These are phyloP conservation scores for Monilinia vaccinii-corymbosi DNA, from an alignment of 2,329 filamentous ascomycete genomes.

Conservation along the genomic window DNA sequence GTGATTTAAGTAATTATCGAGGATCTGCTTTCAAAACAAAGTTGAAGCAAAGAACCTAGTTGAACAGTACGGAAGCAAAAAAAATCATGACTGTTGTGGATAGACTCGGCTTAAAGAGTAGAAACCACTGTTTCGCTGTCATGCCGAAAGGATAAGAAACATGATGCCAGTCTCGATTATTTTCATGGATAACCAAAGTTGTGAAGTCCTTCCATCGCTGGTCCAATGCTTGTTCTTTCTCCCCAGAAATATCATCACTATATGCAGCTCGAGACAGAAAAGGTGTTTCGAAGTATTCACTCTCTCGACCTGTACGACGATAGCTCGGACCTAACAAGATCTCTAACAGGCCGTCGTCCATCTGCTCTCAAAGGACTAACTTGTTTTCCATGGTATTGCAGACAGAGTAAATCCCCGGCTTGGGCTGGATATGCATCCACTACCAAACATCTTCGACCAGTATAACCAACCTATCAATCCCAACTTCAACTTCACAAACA, in stretches of 20 bases:
- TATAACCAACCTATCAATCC: too few relatives aligned
- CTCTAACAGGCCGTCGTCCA: not conserved
- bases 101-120: not conserved
- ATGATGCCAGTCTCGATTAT: not conserved
- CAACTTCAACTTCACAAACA: too few relatives aligned
- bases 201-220: not conserved
- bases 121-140: not conserved
- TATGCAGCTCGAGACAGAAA: not conserved
- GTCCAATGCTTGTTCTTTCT: not conserved
- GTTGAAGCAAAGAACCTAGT: not conserved
- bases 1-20: not conserved
- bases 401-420: not conserved
- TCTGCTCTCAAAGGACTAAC: not conserved
- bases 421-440: not conserved
- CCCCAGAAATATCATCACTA: rapidly evolving
- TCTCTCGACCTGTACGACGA: not conserved
- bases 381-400: not conserved
- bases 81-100: not conserved
- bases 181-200: not conserved
- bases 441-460: too few relatives aligned
- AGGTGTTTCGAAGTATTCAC: not conserved
- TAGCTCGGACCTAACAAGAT: not conserved
- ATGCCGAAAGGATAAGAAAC: not conserved
- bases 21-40: not conserved
- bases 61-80: not conserved